Conservation (phyloP, 2,329 filamentous ascomycete genomes). For the Cladosporium halotolerans region DNA sequence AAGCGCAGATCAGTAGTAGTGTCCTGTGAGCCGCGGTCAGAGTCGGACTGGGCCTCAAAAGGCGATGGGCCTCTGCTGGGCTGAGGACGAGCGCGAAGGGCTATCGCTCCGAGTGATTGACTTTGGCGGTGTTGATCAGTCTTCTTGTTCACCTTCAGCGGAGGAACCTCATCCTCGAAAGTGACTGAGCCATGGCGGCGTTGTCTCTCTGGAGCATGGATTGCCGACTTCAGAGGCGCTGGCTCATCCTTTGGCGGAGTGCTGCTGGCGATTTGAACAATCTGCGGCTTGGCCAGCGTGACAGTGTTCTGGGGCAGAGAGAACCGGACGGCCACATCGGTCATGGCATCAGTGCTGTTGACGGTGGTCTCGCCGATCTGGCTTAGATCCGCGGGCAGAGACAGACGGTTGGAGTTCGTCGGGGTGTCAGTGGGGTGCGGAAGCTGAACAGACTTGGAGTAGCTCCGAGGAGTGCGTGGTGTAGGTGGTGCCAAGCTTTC, state of each 20-base stretch:
- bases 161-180: conserved; percentile 31
- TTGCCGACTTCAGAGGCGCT: conserved; percentile 16
- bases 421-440: conserved; percentile 20
- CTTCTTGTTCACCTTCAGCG: conserved; percentile 29
- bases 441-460: conserved; percentile 30
- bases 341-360: conserved; percentile 29
- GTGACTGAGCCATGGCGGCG: conserved; percentile 19
- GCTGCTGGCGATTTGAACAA: conserved; percentile 27
- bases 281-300: conserved; percentile 29
- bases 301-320: conserved; percentile 32
- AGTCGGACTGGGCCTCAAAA: conserved; percentile 19
- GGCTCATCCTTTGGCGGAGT: conserved; percentile 21
- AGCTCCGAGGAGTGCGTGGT: conserved; percentile 26
- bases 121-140: conserved; percentile 17
- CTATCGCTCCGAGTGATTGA: conserved; percentile 15
- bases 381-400: conserved; percentile 28
- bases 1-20: conserved; percentile 24
- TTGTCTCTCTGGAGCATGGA: conserved; percentile 11
- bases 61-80: conserved; percentile 16
- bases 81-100: conserved; percentile 20
- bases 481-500: conserved; percentile 23
- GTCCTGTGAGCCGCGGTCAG: conserved; percentile 18
- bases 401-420: conserved; percentile 22
- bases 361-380: conserved; percentile 26
- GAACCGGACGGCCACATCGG: conserved; percentile 34